Base-by-base conservation (phyloP, 805 yeast genomes). In the Hanseniaspora pseudoguilliermondii region DNA sequence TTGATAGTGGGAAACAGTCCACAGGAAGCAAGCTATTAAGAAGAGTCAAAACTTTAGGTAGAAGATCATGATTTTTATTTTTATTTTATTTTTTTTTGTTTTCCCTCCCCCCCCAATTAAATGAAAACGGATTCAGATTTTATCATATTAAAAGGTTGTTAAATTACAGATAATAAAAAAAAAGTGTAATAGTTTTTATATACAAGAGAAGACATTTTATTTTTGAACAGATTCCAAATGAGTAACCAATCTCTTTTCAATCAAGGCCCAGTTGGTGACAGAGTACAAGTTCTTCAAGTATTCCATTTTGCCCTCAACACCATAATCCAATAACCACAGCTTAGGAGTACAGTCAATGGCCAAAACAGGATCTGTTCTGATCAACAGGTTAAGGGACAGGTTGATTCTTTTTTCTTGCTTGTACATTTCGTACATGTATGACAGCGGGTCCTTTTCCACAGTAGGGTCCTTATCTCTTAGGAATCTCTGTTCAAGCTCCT, bases 41-140 rank as follows among this genome's bases (percentile, higher is more conserved):
- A 65, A 82, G 97, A 66, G 96, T 90, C 47, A 87, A 85, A 71
- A 86, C 95, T 73, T 77, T 90, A 71, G 81, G 86, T 9, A 69
- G 76, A 63, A 72, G 64, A 64, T 44, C 61, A 21, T 40, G 20
- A 46, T 25, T 25, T 42, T 23, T 16, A n/a, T 25, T 18, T 15
- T 11, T n/a, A 18, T n/a, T 34, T n/a, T 18, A 9, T 34, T 32
- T 18, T 46, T 46, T 7, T 27, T 4, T 16, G 1, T 27, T 10
- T 32, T 32, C 15, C 13, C 2, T 32, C 11, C 15, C 11, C 11
- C 2, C 15, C 11, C 11, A 29, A 29, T 29, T 10, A 29, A 29
- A 29, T 29, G 32, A 29, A 29, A 10, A 8, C 11, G 32, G 32
- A 23, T 23, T 23, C n/a, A n/a, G 5, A 23, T 23, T 23, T 23